Percentiles rank a stretch among this genome's conserved stretches.
phyloP scores from a whole-genome alignment of 805 yeast species.

The Wickerhamomyces ciferrii region DNA sequence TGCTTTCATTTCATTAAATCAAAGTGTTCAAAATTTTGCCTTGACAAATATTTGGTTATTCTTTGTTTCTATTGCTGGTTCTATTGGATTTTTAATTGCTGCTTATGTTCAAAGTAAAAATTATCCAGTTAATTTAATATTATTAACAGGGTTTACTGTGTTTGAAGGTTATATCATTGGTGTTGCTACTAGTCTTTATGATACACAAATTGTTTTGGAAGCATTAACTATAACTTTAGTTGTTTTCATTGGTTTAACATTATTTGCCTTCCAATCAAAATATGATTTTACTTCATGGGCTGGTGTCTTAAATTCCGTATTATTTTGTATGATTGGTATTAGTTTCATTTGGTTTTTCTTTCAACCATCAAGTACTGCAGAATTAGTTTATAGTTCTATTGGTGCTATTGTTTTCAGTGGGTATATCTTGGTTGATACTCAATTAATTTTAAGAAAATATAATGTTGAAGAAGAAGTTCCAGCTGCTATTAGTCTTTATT shows the following conservation, averaged over 20 bases:
- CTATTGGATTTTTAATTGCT: constrained; percentile 61
- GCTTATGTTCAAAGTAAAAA: constrained; percentile 57
- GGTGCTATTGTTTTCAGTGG: constrained; percentile 74
- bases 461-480: constrained; percentile 84
- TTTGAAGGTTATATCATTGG: constrained; percentile 75
- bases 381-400: constrained; percentile 60
- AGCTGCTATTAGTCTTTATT: constrained; percentile 71
- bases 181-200: constrained; percentile 55
- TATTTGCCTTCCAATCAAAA: constrained; percentile 71
- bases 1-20: constrained; percentile 38
- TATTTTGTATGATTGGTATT: constrained; percentile 67
- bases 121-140: constrained; percentile 61
- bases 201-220: constrained; percentile 58
- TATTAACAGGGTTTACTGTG: constrained; percentile 63
- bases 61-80: constrained; percentile 49
- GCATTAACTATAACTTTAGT: constrained; percentile 66
- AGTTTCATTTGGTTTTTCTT: constrained; percentile 70
- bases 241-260: constrained; percentile 70
- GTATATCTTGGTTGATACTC: constrained; percentile 78
- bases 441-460: constrained; percentile 64
- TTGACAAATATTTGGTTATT: constrained; percentile 53
- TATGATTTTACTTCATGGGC: constrained; percentile 71
- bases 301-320: constrained; percentile 47
- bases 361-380: constrained; percentile 47
- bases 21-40: constrained; percentile 47